These are phyloP conservation scores for Oehlia diaphana DNA, from an alignment of 192 early-diverging fungal species.

Conservation along the genomic window DNA sequence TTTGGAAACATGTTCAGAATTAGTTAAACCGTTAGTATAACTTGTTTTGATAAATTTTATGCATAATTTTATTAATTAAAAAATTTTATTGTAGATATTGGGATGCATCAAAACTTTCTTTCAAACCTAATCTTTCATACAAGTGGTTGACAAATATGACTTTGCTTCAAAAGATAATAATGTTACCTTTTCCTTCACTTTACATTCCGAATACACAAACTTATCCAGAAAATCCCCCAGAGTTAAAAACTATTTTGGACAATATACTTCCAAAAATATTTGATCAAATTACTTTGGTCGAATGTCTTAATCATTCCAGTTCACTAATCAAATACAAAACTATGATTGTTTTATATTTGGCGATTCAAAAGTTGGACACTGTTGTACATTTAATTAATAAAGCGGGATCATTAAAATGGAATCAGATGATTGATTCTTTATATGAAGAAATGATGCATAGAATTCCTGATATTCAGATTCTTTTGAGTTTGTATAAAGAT, in stretches of 20 bases:
- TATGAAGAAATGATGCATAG: constrained; percentile 62
- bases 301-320: constrained; percentile 66
- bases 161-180: constrained; percentile 66
- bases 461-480: constrained; percentile 70
- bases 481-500: constrained; percentile 49
- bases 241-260: constrained; percentile 55
- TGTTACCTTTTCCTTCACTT: constrained; percentile 63
- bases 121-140: constrained; percentile 70
- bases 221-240: constrained; percentile 55
- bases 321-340: constrained; percentile 64
- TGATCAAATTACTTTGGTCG: constrained; percentile 51
- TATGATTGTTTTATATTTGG: constrained; percentile 52
- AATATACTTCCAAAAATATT: constrained; percentile 68
- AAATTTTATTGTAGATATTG: constrained; percentile 53
- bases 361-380: constrained; percentile 62
- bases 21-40: constrained; percentile 64
- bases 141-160: constrained; percentile 82
- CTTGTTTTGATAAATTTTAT: background rate
- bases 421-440: constrained; percentile 30
- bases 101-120: constrained; percentile 56
- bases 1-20: constrained; percentile 68
- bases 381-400: constrained; percentile 34
- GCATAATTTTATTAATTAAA: background rate
- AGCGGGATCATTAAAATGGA: constrained; percentile 26
- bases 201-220: constrained; percentile 42